Base-by-base conservation (phyloP, 345 rosid species). In the Noccaea caerulescens region DNA sequence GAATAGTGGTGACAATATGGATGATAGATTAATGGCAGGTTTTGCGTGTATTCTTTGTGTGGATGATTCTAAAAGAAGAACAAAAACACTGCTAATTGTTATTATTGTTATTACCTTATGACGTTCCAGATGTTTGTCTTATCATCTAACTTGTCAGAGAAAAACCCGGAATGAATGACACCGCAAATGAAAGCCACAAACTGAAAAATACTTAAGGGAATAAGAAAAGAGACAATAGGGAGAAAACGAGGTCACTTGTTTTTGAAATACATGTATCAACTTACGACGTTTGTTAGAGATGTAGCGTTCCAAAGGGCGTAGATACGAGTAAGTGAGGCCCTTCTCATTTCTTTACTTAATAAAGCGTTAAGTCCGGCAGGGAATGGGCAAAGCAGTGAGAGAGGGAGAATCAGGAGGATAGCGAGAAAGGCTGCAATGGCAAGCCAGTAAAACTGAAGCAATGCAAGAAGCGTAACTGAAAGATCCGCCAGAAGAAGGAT, bases 331-430 rank as follows among this genome's bases (percentile, higher is more conserved):
- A 89, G 96, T 58, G 85, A 86, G 65, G 97, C 93, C 81, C 90
- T 85, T 77, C 96, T 85, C 66, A 96, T 85, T 82, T 91, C 97
- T 82, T 78, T 91, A 80, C 99, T 91, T 76, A 89, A 85, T 68
- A 94, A 88, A 42, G 99, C 97, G 82, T 91, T 91, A 80, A 94
- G 78, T 44, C 97, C 99, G 7, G 99, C 96, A 3, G 91, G 97
- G 82, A 94, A 86, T 50, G 97, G 97, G 62, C 93, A 89, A 64
- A 94, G 93, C 76, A 91, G 71, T 41, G 97, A 81, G 7, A 89
- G 84, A 80, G 99, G 99, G 78, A 89, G 99, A 68, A 94, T 70
- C 65, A 94, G 91, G 83, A 94, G 83, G 61, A 91, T 83, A 54
- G 93, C 93, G 10, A 94, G 89, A 79, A 94, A 91, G 8, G 83